These are phyloP conservation scores for Colletotrichum sublineola DNA, from an alignment of 2,329 filamentous ascomycete species.

Conservation along the genomic window DNA sequence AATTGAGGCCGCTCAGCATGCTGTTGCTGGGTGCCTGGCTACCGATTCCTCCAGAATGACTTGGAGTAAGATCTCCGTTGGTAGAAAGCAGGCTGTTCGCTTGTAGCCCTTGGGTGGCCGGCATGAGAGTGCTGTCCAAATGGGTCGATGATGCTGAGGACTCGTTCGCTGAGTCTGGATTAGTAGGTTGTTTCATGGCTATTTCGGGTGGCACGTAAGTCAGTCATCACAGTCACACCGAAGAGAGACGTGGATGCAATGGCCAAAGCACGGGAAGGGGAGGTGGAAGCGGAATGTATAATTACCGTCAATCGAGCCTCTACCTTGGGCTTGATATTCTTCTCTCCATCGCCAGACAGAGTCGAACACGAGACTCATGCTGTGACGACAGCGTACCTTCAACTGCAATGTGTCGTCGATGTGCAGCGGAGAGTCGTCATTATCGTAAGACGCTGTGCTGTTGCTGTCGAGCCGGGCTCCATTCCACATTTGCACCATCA, in stretches of 20 bases:
- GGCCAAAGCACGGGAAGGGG: slow-evolving; percentile 32
- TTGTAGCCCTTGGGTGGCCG: slow-evolving; percentile 61
- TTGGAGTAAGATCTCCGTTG: slow-evolving; percentile 67
- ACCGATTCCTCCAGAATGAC: slow-evolving; percentile 55
- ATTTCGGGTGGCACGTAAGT: slow-evolving; percentile 48
- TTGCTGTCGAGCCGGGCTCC: slow-evolving; percentile 68
- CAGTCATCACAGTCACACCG: slow-evolving; percentile 45
- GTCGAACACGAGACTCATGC: slow-evolving; percentile 88
- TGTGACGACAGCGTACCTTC: slow-evolving; percentile 86
- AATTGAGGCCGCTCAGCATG: slow-evolving; percentile 66
- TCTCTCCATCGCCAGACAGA: slow-evolving; percentile 89
- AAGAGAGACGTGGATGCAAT: slow-evolving; percentile 44
- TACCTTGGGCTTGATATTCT: slow-evolving; percentile 79
- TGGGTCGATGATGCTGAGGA: slow-evolving; percentile 78
- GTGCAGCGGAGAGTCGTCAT: slow-evolving; percentile 62
- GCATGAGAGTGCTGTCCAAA: slow-evolving; percentile 71
- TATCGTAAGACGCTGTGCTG: slow-evolving; percentile 58
- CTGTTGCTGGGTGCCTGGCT: slow-evolving; percentile 52
- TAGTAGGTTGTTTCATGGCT: slow-evolving; percentile 88
- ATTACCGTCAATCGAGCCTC: slow-evolving; percentile 79
- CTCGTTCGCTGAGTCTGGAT: slow-evolving; percentile 83
- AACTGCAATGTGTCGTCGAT: slow-evolving; percentile 81
- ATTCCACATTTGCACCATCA: slow-evolving; percentile 92
- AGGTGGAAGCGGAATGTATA: slow-evolving; percentile 43
- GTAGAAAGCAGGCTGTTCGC: slow-evolving; percentile 62